Percentiles rank a stretch among this genome's conserved stretches.
Conservation (phyloP, 495 filamentous ascomycete genomes). For the Aspergillus ostianus region DNA sequence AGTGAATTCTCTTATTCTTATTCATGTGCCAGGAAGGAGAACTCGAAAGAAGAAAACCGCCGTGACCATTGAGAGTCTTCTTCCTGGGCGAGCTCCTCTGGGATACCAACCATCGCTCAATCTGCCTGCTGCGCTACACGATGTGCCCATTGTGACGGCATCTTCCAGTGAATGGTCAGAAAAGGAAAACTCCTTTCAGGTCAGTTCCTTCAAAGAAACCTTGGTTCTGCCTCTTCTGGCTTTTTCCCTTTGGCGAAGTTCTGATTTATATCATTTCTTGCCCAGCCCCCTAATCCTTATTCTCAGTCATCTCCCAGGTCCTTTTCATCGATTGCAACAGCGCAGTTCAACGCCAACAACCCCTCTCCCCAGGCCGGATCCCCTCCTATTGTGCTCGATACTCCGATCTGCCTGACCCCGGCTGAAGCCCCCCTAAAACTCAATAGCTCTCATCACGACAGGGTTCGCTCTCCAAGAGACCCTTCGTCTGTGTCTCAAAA, state of each 20-base stretch:
- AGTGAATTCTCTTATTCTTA: not conserved
- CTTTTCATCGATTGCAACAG: not conserved
- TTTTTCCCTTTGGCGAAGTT: not conserved
- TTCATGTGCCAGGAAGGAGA: conserved; percentile 13
- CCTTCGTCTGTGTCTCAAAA: not conserved
- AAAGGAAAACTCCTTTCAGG: not conserved
- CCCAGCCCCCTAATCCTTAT: not conserved
- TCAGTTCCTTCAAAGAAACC: not conserved
- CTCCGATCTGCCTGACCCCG: not conserved
- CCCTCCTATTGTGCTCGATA: not conserved
- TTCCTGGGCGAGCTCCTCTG: conserved; percentile 15
- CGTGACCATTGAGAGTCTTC: conserved; percentile 13
- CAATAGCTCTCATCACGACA: not conserved
- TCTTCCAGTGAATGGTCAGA: conserved; percentile 9
- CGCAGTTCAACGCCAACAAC: not conserved
- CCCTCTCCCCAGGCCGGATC: not conserved
- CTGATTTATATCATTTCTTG: not conserved
- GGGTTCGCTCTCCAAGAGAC: not conserved
- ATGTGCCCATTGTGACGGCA: not conserved
- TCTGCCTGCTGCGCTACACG: not conserved
- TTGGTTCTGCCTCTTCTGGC: not conserved
- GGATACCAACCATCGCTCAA: conserved; percentile 3
- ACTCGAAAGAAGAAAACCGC: conserved; percentile 16
- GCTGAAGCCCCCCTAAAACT: not conserved
- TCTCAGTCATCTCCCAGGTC: not conserved